Evolutionary conservation across 352 stramenopile genomes (phyloP), one percentile per base, ranked within the genome.

Genomic region (Pythium biforme): DNA sequence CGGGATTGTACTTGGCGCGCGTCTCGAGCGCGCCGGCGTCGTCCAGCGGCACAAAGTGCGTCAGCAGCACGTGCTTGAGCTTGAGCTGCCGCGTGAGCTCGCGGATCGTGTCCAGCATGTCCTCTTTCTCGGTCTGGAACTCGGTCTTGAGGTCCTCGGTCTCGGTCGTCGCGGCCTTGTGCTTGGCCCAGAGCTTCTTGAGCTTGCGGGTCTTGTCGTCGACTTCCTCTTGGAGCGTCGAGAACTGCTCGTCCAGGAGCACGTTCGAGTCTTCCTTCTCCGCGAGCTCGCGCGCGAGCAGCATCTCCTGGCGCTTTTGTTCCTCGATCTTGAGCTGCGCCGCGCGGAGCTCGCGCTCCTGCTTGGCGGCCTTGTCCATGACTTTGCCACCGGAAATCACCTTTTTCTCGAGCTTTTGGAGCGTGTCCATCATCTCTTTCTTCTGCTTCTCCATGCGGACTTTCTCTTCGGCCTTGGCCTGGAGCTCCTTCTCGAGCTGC

Each of bases 181-280:
- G 97, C 73, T 98, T 98, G 17, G 72, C 73, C 81, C 83, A 97
- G 17, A 98, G 69, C 66, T 98, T 98, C 62, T 98, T 97, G 26
- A 99, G 76, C 70, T 99, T 98, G 20, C 89, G 88, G 0, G 94
- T 98, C 72, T 98, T 98, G 43, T 91, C 89, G 50, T 97, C 83
- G 5, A 98, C 91, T 64, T 98, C 90, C 39, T 98, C 94, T 31
- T 91, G 82, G 22, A 97, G 58, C 14, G 75, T 93, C 33, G 75
- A 76, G 67, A 96, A 98, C 68, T 97, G 89, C 56, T 98, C 90
- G 62, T 98, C 86, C 4, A 98, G 68, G 29, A 97, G 52, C 65
- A 98, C 69, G 54, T 97, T 97, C 25, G 85, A 93, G 62, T 98
- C 95, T 58, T 98, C 96, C 51, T 97, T 92, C 63, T 98, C 94